Base-by-base conservation (phyloP, 2,329 filamentous ascomycete genomes). In the Graphiopsis chlorocephala region DNA sequence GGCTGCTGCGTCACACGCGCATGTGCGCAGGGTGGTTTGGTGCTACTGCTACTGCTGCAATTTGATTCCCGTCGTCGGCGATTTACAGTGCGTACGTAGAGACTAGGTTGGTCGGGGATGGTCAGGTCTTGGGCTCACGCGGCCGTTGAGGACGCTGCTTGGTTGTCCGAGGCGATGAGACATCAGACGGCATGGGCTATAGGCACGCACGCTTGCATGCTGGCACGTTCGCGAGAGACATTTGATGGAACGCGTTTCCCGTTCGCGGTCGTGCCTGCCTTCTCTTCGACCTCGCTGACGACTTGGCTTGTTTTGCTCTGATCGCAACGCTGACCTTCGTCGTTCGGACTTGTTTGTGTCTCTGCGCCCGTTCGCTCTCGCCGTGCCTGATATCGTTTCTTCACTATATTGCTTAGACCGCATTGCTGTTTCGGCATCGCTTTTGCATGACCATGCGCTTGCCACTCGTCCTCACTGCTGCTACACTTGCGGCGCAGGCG, bases 131-230 rank as follows among this genome's bases (percentile, higher is more conserved):
- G 45, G 35, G 60, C 53, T 62, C 60, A 62, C 60, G 60, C 60
- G 38, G 60, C 60, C 60, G 60, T 62, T 62, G 59, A 23, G 60
- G 58, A 25, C 45, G 55, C 33, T 25, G 53, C 53, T 25, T 20
- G n/a, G 60, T 62, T 25, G 60, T 35, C 60, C 60, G 33, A 62
- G 31, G 48, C 60, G 60, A 62, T 62, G 60, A 62, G 60, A 62
- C 60, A 62, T 53, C 17, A 23, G 29, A 28, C 29, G 20, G 25
- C 25, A 20, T 58, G 33, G 23, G 35, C 23, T 42, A 59, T 56
- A 56, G 31, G 20, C 11, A 29, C 45, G 48, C 48, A n/a, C 23
- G 26, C 50, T 25, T 28, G 26, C 50, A 53, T 29, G 26, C 38
- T 45, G 38, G 38, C 50, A 20, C 26, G 29, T 29, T n/a, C 25